Percentiles rank a stretch among this genome's conserved stretches.
phyloP scores from a whole-genome alignment of 1,284 basidiomycete genomes.

The Ustilago vetiveriae region DNA sequence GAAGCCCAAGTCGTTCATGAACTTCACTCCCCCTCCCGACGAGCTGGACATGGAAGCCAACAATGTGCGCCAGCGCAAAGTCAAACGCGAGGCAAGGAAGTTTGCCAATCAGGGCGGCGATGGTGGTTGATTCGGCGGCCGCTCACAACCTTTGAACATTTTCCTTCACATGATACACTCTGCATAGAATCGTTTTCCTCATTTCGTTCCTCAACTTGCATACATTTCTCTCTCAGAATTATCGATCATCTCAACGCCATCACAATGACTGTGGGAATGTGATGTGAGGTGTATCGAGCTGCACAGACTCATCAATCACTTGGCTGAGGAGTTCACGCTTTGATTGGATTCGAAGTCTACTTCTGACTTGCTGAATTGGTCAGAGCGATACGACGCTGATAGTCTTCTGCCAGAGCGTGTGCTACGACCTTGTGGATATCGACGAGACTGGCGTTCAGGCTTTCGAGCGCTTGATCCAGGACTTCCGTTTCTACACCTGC shows the following conservation, averaged over 20 bases:
- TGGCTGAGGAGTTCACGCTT: too few relatives aligned
- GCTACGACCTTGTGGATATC: conserved; percentile 50
- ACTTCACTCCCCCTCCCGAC: conserved; percentile 58
- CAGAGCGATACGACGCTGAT: conserved; percentile 28
- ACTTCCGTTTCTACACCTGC: conserved; percentile 19
- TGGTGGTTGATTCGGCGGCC: conserved; percentile 24
- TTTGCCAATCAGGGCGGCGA: conserved; percentile 57
- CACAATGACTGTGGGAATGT: too few relatives aligned
- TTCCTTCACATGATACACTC: not conserved
- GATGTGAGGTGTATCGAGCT: too few relatives aligned
- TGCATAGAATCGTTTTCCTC: not conserved
- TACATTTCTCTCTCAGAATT: not conserved
- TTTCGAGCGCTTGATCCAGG: conserved; percentile 22
- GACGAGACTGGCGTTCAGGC: conserved; percentile 26
- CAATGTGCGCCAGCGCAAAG: conserved; percentile 35
- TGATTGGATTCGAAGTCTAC: not conserved
- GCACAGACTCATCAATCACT: too few relatives aligned
- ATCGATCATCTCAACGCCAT: too few relatives aligned
- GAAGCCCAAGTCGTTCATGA: conserved; percentile 57
- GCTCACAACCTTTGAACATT: not conserved
- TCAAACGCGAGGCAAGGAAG: conserved; percentile 33
- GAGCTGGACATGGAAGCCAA: conserved; percentile 47
- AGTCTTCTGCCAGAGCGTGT: conserved; percentile 33
- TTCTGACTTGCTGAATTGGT: not conserved
- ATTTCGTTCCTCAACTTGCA: not conserved